Evolutionary conservation across 305 asterid genomes (phyloP).

Genomic region (Fraxinus greggii): DNA sequence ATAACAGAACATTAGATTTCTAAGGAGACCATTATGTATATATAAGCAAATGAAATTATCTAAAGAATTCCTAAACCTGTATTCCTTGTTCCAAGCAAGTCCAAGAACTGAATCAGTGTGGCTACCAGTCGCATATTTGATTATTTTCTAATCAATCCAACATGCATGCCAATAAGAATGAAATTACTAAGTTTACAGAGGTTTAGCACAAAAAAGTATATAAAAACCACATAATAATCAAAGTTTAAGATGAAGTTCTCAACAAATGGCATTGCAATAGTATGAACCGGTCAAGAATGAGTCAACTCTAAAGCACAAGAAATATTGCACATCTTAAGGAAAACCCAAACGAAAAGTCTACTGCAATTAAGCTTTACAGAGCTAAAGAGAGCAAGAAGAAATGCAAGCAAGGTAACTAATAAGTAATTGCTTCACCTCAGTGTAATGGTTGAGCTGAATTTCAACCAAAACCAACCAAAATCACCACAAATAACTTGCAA

Average conservation of each 20-base stretch:
- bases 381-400: background rate
- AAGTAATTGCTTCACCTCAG: background rate
- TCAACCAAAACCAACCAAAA: background rate
- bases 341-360: background rate
- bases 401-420: background rate
- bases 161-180: background rate
- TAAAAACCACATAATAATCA: background rate
- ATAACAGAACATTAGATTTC: constrained; percentile 10
- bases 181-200: background rate
- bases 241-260: background rate
- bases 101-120: constrained; percentile 88
- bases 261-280: background rate
- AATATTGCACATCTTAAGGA: background rate
- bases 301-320: background rate
- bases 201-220: background rate
- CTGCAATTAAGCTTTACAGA: background rate
- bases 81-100: constrained; percentile 94
- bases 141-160: constrained; percentile 46
- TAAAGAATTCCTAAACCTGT: constrained; percentile 44
- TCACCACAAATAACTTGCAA: background rate
- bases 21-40: background rate
- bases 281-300: background rate
- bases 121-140: constrained; percentile 76
- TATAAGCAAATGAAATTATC: constrained; percentile 8
- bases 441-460: background rate